Evolutionary conservation across 1,284 basidiomycete species (phyloP), one percentile per base, ranked within the genome.

Genomic region (Microbotryum lychnidis-dioicae): DNA sequence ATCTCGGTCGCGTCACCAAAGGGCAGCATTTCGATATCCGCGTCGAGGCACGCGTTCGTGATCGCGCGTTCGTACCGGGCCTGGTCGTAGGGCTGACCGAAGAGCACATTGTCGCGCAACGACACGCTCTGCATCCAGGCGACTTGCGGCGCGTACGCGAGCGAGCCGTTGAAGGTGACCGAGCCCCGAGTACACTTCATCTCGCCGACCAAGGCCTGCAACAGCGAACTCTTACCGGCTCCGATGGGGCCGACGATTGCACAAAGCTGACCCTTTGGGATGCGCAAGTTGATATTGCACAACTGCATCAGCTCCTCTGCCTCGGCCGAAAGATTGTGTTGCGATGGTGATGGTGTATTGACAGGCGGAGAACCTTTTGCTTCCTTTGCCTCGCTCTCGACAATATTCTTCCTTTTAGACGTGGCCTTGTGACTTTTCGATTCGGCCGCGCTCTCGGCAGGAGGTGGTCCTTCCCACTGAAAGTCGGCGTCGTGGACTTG

Each of bases 61-160:
- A 92, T 78, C 2, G 85, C 88, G 47, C 82, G 81, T 85, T 85
- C 78, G 72, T 96, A 96, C 5, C 91, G 81, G 55, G 84, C 82
- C 71, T 87, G 82, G 65, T 91, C 81, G 70, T 81, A 91, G 0
- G 88, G 87, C 37, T 89, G 78, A 65, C 85, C 87, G 76, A 97
- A 97, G 21, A 96, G 76, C 67, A 97, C 94, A 71, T 67, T 67
- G 45, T 65, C 86, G 49, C 86, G 79, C 50, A 87, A 82, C 4
- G 85, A 83, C 0, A 85, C 84, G 71, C 88, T 89, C 73, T 91
- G 89, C 58, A 94, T 92, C 90, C 91, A 94, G 2, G 90, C 86
- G 27, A 80, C 83, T 74, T 91, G 71, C 2, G 70, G 60, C 4
- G 69, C 70, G 52, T 73, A 74, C 16, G 71, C 69, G 54, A 75